Conservation (phyloP, 352 stramenopile species). For the Pythium aphanidermatum region DNA sequence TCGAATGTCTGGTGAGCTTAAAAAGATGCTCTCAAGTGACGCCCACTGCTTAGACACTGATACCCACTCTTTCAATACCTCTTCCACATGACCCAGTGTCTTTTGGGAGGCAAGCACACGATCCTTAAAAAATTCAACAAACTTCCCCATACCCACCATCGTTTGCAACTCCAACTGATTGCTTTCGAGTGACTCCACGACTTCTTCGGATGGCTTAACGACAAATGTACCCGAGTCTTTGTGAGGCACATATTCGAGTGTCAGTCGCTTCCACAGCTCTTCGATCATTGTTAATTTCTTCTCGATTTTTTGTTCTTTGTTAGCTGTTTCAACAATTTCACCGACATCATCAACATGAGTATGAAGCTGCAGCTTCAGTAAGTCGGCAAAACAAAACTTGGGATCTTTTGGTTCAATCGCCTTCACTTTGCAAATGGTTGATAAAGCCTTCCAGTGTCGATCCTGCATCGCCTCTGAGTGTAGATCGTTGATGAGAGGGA, state of each 20-base stretch:
- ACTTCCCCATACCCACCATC: slow-evolving; percentile 90
- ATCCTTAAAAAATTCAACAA: slow-evolving; percentile 88
- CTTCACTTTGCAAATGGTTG: slow-evolving; percentile 82
- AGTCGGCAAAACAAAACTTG: slow-evolving; percentile 78
- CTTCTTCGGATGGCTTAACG: slow-evolving; percentile 82
- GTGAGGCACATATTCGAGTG: slow-evolving; percentile 82
- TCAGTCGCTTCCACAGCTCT: slow-evolving; percentile 75
- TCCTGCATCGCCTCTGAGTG: slow-evolving; percentile 93
- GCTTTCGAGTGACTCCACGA: slow-evolving; percentile 80
- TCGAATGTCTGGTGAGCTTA: slow-evolving; percentile 83
- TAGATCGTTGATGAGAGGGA: slow-evolving; percentile 92
- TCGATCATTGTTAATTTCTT: slow-evolving; percentile 89
- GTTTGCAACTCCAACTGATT: slow-evolving; percentile 86
- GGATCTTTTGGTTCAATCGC: slow-evolving; percentile 78
- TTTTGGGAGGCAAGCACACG: slow-evolving; percentile 73
- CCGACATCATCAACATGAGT: slow-evolving; percentile 80
- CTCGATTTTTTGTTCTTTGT: slow-evolving; percentile 88
- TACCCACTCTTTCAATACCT: slow-evolving; percentile 86
- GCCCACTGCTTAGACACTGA: slow-evolving; percentile 86
- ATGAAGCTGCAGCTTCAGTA: slow-evolving; percentile 81
- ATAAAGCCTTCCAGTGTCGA: slow-evolving; percentile 91
- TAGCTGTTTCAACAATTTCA: slow-evolving; percentile 84
- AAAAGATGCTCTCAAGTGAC: slow-evolving; percentile 85
- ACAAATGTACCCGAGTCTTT: slow-evolving; percentile 85
- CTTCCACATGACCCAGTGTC: slow-evolving; percentile 77